Evolutionary conservation across 2,329 filamentous ascomycete genomes (phyloP).

Genomic region (Teratosphaeria gauchensis): DNA sequence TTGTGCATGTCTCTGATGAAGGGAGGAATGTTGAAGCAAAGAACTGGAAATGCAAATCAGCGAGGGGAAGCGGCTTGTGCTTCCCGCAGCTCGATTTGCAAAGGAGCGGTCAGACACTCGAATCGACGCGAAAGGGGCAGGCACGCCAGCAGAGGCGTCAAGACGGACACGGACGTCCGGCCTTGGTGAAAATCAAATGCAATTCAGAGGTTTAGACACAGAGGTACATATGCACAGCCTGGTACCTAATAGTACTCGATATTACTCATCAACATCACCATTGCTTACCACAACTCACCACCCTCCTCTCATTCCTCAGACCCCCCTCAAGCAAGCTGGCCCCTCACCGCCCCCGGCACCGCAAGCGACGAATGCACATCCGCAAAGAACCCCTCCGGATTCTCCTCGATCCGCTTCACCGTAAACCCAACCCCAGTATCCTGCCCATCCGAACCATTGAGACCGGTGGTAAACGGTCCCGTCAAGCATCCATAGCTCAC

Average conservation of each 20-base stretch:
- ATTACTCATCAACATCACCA: too few species aligned
- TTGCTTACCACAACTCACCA: not conserved
- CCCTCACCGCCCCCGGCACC: slow-evolving; percentile 43
- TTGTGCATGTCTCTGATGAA: not conserved
- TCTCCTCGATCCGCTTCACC: slow-evolving; percentile 41
- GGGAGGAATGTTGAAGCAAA: not conserved
- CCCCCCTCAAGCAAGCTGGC: slow-evolving; percentile 31
- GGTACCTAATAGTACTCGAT: too few species aligned
- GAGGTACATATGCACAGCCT: too few species aligned
- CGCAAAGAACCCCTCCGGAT: slow-evolving; percentile 43
- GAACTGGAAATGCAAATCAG: not conserved
- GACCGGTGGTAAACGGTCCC: slow-evolving; percentile 37
- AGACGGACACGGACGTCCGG: not conserved
- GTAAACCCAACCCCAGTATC: slow-evolving; percentile 42
- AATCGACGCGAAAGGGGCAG: not conserved
- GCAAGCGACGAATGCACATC: slow-evolving; percentile 44
- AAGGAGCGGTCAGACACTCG: not conserved
- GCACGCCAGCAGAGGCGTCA: not conserved
- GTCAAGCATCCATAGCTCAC: slow-evolving; percentile 34
- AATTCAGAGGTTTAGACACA: too few species aligned
- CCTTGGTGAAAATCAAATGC: not conserved
- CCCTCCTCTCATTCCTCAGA: not conserved
- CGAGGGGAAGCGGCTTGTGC: not conserved
- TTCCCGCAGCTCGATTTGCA: not conserved
- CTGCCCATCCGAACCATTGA: slow-evolving; percentile 26